These are phyloP conservation scores for Candida dubliniensis DNA, from an alignment of 1,139 yeast genomes.

Conservation along the genomic window DNA sequence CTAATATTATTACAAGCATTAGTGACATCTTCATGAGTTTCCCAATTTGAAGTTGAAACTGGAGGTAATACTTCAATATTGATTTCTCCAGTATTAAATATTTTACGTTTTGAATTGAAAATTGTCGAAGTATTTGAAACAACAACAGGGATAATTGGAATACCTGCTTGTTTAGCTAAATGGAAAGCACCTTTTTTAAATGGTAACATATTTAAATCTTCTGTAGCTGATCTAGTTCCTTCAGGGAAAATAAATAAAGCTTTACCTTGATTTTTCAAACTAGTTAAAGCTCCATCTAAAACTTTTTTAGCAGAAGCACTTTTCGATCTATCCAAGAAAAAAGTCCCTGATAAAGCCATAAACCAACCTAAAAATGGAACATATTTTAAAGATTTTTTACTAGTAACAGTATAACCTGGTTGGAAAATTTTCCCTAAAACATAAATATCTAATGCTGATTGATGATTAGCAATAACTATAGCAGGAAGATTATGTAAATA, in stretches of 20 bases:
- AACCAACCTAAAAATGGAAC: conserved; percentile 98
- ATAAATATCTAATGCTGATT: conserved; percentile 80
- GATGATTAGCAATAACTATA: conserved; percentile 86
- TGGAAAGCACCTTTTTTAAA: conserved; percentile 98
- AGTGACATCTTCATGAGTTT: conserved; percentile 58
- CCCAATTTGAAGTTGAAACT: conserved; percentile 54
- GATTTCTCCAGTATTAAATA: conserved; percentile 64
- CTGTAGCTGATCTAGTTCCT: conserved; percentile 86
- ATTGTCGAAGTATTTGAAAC: conserved; percentile 81
- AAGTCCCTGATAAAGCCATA: conserved; percentile 84
- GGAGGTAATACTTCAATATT: conserved; percentile 68
- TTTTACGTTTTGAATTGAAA: conserved; percentile 55
- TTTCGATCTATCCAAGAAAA: conserved; percentile 84
- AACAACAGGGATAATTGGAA: conserved; percentile 86
- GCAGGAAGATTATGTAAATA: conserved; percentile 68
- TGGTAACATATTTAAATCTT: conserved; percentile 69
- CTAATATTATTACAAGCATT: conserved; percentile 43
- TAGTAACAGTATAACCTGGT: conserved; percentile 87
- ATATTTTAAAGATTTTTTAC: conserved; percentile 79
- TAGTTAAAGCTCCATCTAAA: conserved; percentile 64
- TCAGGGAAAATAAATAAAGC: conserved; percentile 89
- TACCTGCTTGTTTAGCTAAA: conserved; percentile 86
- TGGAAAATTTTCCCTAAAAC: conserved; percentile 84
- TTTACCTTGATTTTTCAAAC: conserved; percentile 59
- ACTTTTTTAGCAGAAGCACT: conserved; percentile 74